Base-by-base conservation (phyloP, 2,329 filamentous ascomycete genomes). In the Fusarium sp. region DNA sequence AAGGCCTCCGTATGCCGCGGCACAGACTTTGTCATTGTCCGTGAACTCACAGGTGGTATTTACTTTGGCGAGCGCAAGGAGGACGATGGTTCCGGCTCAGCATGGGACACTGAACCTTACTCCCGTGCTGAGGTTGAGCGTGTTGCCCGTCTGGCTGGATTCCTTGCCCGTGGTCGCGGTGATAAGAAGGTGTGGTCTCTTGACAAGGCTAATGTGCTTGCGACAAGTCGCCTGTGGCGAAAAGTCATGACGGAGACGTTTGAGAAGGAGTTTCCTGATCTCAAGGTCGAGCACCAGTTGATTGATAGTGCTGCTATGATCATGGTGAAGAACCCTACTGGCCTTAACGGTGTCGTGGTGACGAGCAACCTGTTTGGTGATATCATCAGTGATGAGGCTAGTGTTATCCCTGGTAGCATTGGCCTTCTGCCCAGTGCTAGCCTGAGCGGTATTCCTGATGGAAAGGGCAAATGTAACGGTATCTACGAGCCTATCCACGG, bases 401-500 rank as follows among this genome's bases (percentile, higher is more conserved):
- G 92, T 77, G 94, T 97, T 57, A 98, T 98, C 76, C 94, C 95
- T 5, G 95, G 95, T 20, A 94, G 91, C 77, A 90, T 98, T 76
- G 95, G 95, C 36, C 86, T 98, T 73, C 85, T 97, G 75, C 95
- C 95, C 35, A 95, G 92, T 80, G 95, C 95, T 20, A 95, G 92
- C 82, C 85, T 98, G 80, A 93, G 91, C 74, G 93, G 93, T 47
- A 90, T 97, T 67, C 95, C 95, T 0, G 94, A 97, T 81, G 93
- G 93, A 61, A 93, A 94, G 86, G 89, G 86, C 77, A 91, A 89
- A 81, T 94, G 94, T 80, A 97, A 97, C 81, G 95, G 94, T 76
- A 97, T 98, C 79, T 98, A 97, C 81, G 95, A 98, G 88, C 95
- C 95, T 27, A 98, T 98, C 77, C 95, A 98, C 82, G 95, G 94